Evolutionary conservation across 2,329 filamentous ascomycete genomes (phyloP).

Genomic region (Diaporthe batatas): DNA sequence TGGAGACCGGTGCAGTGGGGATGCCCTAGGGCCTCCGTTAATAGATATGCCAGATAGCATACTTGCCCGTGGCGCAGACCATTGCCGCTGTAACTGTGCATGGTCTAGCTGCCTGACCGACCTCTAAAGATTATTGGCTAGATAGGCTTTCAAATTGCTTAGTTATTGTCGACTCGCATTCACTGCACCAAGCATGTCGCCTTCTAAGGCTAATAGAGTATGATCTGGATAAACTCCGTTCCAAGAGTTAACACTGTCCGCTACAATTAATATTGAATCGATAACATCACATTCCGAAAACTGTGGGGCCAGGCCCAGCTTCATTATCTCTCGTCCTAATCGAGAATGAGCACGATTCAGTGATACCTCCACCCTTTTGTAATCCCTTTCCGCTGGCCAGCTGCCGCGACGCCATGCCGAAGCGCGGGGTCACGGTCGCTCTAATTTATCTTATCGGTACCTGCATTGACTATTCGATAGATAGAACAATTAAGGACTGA

Average conservation of each 20-base stretch:
- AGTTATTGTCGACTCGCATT: not conserved
- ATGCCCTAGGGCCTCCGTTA: not conserved
- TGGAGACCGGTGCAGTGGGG: not conserved
- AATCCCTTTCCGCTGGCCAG: not conserved
- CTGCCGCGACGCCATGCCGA: not conserved
- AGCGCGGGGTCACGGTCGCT: not conserved
- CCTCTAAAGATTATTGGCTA: not conserved
- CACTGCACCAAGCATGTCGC: not conserved
- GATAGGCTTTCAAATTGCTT: not conserved
- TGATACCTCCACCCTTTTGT: not conserved
- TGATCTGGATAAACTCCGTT: not conserved
- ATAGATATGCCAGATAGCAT: not conserved
- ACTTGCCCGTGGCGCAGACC: not conserved
- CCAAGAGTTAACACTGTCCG: not conserved
- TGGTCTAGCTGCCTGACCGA: not conserved
- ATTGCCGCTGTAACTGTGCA: not conserved
- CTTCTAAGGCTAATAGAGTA: not conserved
- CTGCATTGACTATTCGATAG: too few relatives aligned
- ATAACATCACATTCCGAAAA: not conserved
- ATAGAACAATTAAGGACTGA: not conserved
- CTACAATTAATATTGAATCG: not conserved
- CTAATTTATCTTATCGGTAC: not conserved
- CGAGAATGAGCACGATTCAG: not conserved
- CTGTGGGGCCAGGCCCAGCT: not conserved
- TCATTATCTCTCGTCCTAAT: not conserved